Base-by-base conservation (phyloP, 2,329 filamentous ascomycete species). In the Dactylellina drechsleri region DNA sequence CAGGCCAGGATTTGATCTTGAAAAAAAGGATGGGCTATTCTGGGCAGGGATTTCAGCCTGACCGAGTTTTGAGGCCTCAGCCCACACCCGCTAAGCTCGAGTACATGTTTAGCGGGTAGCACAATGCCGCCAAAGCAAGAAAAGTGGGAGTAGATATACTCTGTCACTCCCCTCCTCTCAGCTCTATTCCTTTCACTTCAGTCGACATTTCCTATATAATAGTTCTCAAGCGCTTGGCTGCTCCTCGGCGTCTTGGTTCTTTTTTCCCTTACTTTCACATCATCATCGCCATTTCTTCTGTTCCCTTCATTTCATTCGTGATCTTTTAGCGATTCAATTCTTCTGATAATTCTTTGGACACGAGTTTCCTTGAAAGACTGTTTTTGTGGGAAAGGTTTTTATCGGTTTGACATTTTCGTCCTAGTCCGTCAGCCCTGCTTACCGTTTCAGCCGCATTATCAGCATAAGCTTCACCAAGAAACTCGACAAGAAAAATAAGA, bases 371-470 rank as follows among this genome's bases (percentile, higher is more conserved):
- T 73, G 6, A 36, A 36, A 36, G 31, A 36, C 26, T 8, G 10
- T 12, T 28, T 10, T 28, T 26, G 20, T 23, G 43, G n/a, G 16
- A 13, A 18, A 41, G 12, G 28, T 45, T 58, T 20, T n/a, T 28
- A 58, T 10, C 31, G 31, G 31, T 36, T 36, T 36, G 31, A 36
- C 31, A 36, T 36, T 36, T 12, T 36, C 52, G 31, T 40, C 13
- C 53, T 31, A 43, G n/a, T 16, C 6, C 31, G 31, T 40, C 43
- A 47, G 36, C 43, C 40, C 45, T 47, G 58, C 54, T 47, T 60
- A 36, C 13, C 13, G 56, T 64, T 73, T 73, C 68, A 74, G 70
- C 70, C 70, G 70, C 70, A 74, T 67, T 49, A 58, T 61, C 50
- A 60, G 49, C 53, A 23, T 31, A 60, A 23, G 20, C 15, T 28